These are phyloP conservation scores for Irpex rosettiformis DNA, from an alignment of 1,284 basidiomycete species.

Conservation along the genomic window DNA sequence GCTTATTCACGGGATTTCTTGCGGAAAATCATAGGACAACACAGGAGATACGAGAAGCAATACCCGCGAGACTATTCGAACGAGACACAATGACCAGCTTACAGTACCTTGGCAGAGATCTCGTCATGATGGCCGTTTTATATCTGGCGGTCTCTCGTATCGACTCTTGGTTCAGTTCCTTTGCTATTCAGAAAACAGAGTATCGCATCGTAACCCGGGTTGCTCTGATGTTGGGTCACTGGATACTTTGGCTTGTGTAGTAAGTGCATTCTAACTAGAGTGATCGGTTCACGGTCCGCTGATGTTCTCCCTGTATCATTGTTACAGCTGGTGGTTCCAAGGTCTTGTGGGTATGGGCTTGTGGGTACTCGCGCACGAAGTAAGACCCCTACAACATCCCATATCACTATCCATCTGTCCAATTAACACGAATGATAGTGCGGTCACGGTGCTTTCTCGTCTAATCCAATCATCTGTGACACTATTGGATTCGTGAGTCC, in stretches of 20 bases:
- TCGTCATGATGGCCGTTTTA: constrained; percentile 40
- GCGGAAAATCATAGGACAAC: constrained; percentile 34
- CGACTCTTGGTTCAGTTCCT: constrained; percentile 34
- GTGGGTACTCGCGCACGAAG: constrained; percentile 62
- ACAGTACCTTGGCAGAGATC: constrained; percentile 36
- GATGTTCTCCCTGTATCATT: not conserved
- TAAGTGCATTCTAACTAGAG: constrained; percentile 15
- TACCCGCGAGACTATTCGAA: constrained; percentile 41
- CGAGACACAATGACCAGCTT: constrained; percentile 24
- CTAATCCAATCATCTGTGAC: constrained; percentile 23
- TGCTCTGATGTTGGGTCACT: constrained; percentile 32
- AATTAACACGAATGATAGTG: constrained; percentile 22
- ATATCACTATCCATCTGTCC: too few relatives aligned
- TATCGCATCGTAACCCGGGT: not conserved
- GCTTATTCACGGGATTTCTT: not conserved
- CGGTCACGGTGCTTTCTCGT: constrained; percentile 29
- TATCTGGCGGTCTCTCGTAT: constrained; percentile 45
- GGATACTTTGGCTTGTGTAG: constrained; percentile 40
- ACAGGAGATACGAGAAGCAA: constrained; percentile 50
- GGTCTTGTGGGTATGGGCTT: constrained; percentile 56
- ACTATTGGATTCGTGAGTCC: constrained; percentile 24
- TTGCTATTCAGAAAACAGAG: not conserved
- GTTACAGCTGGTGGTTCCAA: constrained; percentile 61
- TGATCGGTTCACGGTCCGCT: not conserved
- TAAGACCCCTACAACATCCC: constrained; percentile 19